Base-by-base conservation (phyloP, 108 stramenopile species). In the Seminavis robusta region DNA sequence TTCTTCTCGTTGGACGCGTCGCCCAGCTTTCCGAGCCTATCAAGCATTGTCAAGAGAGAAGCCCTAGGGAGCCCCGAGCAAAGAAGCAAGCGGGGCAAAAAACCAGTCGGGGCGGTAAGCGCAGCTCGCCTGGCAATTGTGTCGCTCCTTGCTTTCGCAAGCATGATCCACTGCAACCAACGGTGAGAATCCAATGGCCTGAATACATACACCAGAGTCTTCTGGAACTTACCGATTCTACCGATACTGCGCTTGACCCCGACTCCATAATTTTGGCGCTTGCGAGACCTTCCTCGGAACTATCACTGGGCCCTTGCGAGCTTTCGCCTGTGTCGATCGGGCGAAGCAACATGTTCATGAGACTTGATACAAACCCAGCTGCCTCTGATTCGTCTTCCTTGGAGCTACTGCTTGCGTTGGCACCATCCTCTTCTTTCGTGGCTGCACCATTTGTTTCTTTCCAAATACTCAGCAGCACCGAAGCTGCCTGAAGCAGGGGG, bases 21-120 rank as follows among this genome's bases (percentile, higher is more conserved):
- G 1, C 81, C 79, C 8, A 85, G 45, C 40, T 69, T 71, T 32
- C 70, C 79, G 3, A 89, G 67, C 1, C 88, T 65, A 25, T 82
- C 64, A 4, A 89, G 52, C 83, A 85, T 89, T 3, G 82, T 77
- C 19, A 70, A 16, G 20, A 85, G 51, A 15, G 81, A 80, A 11
- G 79, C 71, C 30, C 52, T 30, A 0, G 88, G 70, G 30, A 89
- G 62, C 8, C 88, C 88, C 39, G 83, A 85, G 52, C 81, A 89
- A 16, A 89, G 76, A n/a, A 89, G 71, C 15, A 89, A 52, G 25
- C 88, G 71, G 7, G 88, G 80, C 1, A 89, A 52, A 56, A 84
- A 78, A 6, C 38, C 52, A 20, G 59, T 69, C 1, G 88, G 88
- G n/a, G 79, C 79, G 20, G 81, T 60, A 4, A 81, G 62, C 27